phyloP scores from a whole-genome alignment of 2,329 filamentous ascomycete species.

The Ascochyta viciae-villosae region DNA sequence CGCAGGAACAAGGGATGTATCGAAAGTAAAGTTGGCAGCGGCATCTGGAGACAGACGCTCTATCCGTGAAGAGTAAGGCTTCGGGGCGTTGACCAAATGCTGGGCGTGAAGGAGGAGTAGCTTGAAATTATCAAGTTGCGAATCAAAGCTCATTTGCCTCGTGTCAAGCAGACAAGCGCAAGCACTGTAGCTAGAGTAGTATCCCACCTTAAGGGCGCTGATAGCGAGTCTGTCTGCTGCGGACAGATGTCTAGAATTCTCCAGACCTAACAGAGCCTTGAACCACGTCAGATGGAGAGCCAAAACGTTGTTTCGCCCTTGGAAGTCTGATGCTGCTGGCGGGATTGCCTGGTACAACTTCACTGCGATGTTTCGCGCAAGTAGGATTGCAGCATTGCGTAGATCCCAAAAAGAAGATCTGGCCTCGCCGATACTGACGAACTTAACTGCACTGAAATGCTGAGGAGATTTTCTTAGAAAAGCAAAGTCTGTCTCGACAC shows the following conservation, averaged over 20 bases:
- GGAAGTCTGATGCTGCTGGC: conserved; percentile 5
- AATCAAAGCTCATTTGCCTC: conserved; percentile 14
- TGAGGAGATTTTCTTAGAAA: conserved; percentile 5
- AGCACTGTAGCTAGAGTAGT: conserved; percentile 18
- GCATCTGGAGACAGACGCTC: not conserved
- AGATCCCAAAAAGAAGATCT: conserved; percentile 14
- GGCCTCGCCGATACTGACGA: conserved; percentile 17
- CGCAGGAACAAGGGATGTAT: conserved; percentile 19
- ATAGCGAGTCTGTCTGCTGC: conserved; percentile 11
- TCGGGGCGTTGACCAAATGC: conserved; percentile 16
- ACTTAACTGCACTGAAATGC: conserved; percentile 1
- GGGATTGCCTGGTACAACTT: conserved; percentile 3
- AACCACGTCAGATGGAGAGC: conserved; percentile 9
- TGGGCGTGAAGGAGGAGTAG: conserved; percentile 15
- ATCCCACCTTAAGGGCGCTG: conserved; percentile 24
- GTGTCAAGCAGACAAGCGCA: conserved; percentile 16
- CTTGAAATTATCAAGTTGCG: conserved; percentile 19
- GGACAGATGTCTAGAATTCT: conserved; percentile 3
- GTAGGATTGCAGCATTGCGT: conserved; percentile 17
- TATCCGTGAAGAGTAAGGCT: not conserved
- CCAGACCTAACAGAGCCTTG: conserved; percentile 2
- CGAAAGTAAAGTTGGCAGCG: conserved; percentile 24
- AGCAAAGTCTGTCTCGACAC: conserved; percentile 11
- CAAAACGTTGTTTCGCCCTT: not conserved
- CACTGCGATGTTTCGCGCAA: conserved; percentile 5